Base-by-base conservation (phyloP, 768 basidiomycete species). In the Rickenella mellea region DNA sequence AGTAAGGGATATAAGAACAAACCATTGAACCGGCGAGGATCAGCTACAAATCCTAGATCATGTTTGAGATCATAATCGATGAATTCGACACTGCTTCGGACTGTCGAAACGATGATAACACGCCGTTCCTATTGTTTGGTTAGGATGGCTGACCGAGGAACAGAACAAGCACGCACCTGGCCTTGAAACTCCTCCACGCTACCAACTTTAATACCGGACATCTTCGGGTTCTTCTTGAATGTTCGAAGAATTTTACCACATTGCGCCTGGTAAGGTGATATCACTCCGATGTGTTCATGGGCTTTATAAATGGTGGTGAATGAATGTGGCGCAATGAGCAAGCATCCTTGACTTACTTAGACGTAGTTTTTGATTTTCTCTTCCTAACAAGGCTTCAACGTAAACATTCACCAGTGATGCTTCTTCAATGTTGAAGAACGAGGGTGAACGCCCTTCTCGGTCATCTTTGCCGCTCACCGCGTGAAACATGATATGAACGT, bases 141-240 rank as follows among this genome's bases (percentile, higher is more conserved):
- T n/a, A n/a, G n/a, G n/a, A n/a, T n/a, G n/a, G n/a, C n/a, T n/a
- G n/a, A 21, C 21, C n/a, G 26, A 43, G 27, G 38, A 19, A 44
- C 39, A 30, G 43, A 20, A 19, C 21, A 17, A 10, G 39, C 6
- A 44, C 48, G 15, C 15, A 66, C 66, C 50, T 66, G 63, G 17
- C 67, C 67, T 43, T 68, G 67, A 53, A 66, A 66, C 38, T 63
- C 60, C 49, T 68, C 67, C 6, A 66, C 65, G 25, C 55, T 62
- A 7, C 60, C 64, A 10, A 67, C 63, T 33, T 58, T 60, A 27
- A 63, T 44, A 2, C 43, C 51, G 7, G 35, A 43, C 15, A 53
- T 35, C 7, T 51, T 47, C 46, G 53, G 52, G 26, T 55, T 36
- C 2, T 26, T 9, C 22, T 45, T 50, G 28, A 68, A 35, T 1